Base-by-base conservation (phyloP, 179 eudicot species). In the Spinacia oleracea region DNA sequence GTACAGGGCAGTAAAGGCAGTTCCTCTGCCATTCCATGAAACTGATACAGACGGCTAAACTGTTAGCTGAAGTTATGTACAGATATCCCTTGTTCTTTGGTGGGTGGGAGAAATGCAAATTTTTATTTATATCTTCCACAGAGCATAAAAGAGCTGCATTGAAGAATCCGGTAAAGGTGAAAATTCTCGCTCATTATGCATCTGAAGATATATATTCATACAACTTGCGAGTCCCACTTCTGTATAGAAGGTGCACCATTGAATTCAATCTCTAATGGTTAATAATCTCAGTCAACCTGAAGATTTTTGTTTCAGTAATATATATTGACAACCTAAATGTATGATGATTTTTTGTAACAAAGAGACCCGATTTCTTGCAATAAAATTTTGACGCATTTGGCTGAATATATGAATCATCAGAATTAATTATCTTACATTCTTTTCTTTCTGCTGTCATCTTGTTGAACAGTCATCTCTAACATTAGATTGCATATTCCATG, bases 11-110 rank as follows among this genome's bases (percentile, higher is more conserved):
- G 92, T 92, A 43, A 89, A 86, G 84, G 73, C 85, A 4, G 98
- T 93, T 75, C 98, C 98, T 38, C 80, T 93, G 64, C 98, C 98
- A 64, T 93, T 92, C 85, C 91, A 85, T 0, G 92, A 89, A 76
- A 70, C 87, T 10, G 89, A 90, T 77, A 89, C 89, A 43, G 93
- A 91, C 58, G 86, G 86, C 75, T 92, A 82, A 89, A 60, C 59
- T 70, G 62, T 21, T 48, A 23, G 43, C 69, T 71, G 56, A 83
- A 69, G 18, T 76, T 55, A 34, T 80, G 81, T 77, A 80, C 80
- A 83, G 65, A 76, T 53, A 70, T 38, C 67, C n/a, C 27, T 60
- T 62, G 80, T 67, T 69, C 82, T 60, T 76, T 31, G 42, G 53
- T 21, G 60, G n/a, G 67, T 63, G 79, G 73, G 70, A 75, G 79